phyloP scores from a whole-genome alignment of 2,329 filamentous ascomycete genomes.

The Talaromyces sp. region DNA sequence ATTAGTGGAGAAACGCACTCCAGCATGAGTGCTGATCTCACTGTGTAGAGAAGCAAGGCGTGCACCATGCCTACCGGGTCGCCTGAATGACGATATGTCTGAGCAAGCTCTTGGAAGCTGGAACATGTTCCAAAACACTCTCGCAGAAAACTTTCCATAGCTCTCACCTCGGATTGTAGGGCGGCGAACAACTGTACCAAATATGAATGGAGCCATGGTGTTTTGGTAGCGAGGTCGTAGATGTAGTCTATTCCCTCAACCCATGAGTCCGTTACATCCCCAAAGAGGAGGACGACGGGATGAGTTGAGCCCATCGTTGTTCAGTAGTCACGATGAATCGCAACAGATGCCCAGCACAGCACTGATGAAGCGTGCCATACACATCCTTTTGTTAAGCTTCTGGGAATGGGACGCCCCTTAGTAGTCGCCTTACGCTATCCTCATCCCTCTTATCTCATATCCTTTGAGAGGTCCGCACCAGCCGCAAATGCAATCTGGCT shows the following conservation, averaged over 20 bases:
- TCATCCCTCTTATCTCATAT: background rate
- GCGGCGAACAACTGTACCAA: background rate
- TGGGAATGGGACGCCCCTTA: background rate
- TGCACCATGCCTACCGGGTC: background rate
- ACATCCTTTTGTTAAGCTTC: background rate
- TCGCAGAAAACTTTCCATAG: background rate
- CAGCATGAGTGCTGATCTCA: background rate
- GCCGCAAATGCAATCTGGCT: background rate
- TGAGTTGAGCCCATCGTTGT: background rate
- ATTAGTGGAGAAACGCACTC: background rate
- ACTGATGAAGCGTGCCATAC: background rate
- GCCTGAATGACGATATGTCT: background rate
- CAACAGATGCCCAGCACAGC: background rate
- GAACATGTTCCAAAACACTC: background rate
- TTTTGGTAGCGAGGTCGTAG: background rate
- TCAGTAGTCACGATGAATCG: background rate
- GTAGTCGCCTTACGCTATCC: background rate
- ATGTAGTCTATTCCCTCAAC: background rate
- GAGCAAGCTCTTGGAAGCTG: background rate
- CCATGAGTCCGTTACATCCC: background rate
- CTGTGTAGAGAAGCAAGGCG: background rate
- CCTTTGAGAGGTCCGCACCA: background rate
- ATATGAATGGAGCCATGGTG: background rate
- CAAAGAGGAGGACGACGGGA: background rate
- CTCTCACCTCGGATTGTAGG: background rate